These are phyloP conservation scores for Combretum micranthum DNA, from an alignment of 345 rosid genomes.

Conservation along the genomic window DNA sequence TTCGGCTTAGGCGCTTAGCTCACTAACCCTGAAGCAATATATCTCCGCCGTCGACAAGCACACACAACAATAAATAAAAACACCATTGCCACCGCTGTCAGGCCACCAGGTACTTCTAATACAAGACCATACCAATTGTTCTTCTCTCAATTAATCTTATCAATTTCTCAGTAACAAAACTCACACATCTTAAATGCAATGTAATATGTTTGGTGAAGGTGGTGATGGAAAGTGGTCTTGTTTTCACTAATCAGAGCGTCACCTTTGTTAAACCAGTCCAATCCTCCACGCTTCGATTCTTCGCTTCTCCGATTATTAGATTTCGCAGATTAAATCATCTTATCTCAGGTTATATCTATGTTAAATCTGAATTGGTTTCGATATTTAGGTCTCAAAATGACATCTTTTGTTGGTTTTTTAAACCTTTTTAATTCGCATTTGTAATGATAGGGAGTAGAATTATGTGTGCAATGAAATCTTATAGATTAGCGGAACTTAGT, in stretches of 20 bases:
- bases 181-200: too few species aligned
- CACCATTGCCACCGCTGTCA: too few species aligned
- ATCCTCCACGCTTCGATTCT: neutral
- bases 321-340: neutral
- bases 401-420: neutral
- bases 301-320: neutral
- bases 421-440: too few species aligned
- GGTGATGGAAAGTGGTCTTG: conserved; percentile 24
- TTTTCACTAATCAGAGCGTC: conserved; percentile 13
- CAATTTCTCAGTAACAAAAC: too few species aligned
- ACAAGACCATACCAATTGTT: too few species aligned
- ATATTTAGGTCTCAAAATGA: neutral
- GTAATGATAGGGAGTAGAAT: conserved; percentile 23
- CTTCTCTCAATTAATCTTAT: too few species aligned
- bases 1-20: too few species aligned
- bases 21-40: too few species aligned
- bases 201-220: conserved; percentile 12
- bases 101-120: too few species aligned
- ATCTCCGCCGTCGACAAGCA: too few species aligned
- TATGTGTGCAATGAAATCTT: conserved; percentile 70
- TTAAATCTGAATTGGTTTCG: neutral
- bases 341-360: neutral
- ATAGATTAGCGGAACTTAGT: conserved; percentile 56
- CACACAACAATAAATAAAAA: too few species aligned
- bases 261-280: conserved; percentile 15